Evolutionary conservation across 2,329 filamentous ascomycete species (phyloP).

Genomic region (Cladosporium sp.): DNA sequence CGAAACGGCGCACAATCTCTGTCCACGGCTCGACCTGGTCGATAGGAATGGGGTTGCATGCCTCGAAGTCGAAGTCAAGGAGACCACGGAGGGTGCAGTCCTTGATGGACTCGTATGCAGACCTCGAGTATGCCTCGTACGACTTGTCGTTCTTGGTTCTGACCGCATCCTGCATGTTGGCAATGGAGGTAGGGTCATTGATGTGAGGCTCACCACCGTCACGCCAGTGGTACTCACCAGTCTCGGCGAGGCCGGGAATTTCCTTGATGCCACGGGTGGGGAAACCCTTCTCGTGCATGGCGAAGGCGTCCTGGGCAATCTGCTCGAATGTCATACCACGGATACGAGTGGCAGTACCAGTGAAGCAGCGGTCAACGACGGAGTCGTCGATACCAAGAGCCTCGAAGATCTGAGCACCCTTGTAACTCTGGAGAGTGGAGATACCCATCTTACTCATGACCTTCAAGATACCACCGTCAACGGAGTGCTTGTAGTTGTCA

Average conservation of each 20-base stretch:
- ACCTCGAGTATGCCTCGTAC: slow-evolving; percentile 90
- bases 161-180: slow-evolving; percentile 94
- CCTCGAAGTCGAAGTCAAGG: slow-evolving; percentile 93
- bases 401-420: slow-evolving; percentile 97
- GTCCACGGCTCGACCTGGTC: slow-evolving; percentile 98
- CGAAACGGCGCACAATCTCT: slow-evolving; percentile 93
- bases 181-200: slow-evolving; percentile 91
- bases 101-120: slow-evolving; percentile 95
- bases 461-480: slow-evolving; percentile 92
- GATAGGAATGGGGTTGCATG: slow-evolving; percentile 77
- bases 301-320: slow-evolving; percentile 90
- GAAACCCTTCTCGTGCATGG: slow-evolving; percentile 91
- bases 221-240: slow-evolving; percentile 97
- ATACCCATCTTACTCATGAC: slow-evolving; percentile 99
- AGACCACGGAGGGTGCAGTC: slow-evolving; percentile 90
- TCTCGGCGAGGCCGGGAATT: slow-evolving; percentile 79
- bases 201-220: slow-evolving; percentile 93
- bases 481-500: slow-evolving; percentile 94
- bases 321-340: slow-evolving; percentile 90
- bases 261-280: slow-evolving; percentile 73
- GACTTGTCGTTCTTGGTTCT: slow-evolving; percentile 98
- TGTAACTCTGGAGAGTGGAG: slow-evolving; percentile 91
- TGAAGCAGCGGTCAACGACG: slow-evolving; percentile 92
- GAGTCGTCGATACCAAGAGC: slow-evolving; percentile 87
- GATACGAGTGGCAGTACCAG: slow-evolving; percentile 88